Evolutionary conservation across 345 rosid species (phyloP), one percentile per base, ranked within the genome.

Genomic region (Eutrema heterophyllum): DNA sequence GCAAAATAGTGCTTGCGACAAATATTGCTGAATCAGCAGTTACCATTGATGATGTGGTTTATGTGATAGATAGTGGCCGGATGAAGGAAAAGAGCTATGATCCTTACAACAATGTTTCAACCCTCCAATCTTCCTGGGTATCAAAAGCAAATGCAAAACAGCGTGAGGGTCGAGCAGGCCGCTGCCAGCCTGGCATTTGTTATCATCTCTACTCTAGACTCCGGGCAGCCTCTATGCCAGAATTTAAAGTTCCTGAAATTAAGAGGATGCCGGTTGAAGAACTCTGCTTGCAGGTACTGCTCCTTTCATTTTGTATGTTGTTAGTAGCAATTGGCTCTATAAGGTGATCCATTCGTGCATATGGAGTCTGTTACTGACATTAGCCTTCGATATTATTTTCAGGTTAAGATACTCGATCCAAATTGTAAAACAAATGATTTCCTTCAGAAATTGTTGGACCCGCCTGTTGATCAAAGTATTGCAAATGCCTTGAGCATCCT

Each of bases 81-180:
- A 94, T 94, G 97, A 94, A 94, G 70, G 93, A 94, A 81, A 91
- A 94, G 80, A 91, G 92, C 68, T 94, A 94, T 72, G 97, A 94
- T 79, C 98, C 98, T 61, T 87, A 86, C 76, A 84, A 80, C 63
- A 87, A 91, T 71, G 92, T 94, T 46, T 91, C 97, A 30, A 94
- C 98, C 15, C 97, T 94, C 75, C 97, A 88, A 60, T 85, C 96
- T 74, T 83, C 91, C 4, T 94, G 98, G 98, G 78, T 89, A 24
- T 94, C 98, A 10, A 91, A 91, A 81, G 98, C 97, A 76, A 94
- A 88, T 82, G 93, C 97, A 32, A 94, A 83, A 82, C 98, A 94
- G 74, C 85, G 98, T 33, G 96, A 87, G 70, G 98, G 97, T 26
- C 91, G 98, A 60, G 96, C 97, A 54, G 99, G 99, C 12, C 96